Conservation (phyloP, 805 yeast species). For the Barnettozyma californica region DNA sequence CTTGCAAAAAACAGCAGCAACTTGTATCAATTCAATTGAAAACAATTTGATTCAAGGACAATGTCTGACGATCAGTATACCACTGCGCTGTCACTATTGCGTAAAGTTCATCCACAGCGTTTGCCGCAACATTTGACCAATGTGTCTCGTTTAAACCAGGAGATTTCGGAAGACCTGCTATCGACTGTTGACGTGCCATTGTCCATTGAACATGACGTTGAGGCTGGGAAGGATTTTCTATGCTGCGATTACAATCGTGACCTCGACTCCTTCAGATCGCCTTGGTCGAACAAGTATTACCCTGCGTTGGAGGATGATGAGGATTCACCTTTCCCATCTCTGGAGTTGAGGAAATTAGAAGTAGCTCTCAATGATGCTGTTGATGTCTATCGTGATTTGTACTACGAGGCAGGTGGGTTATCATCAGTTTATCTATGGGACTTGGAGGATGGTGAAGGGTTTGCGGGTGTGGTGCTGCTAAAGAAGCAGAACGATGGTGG, state of each 20-base stretch:
- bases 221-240: conserved; percentile 57
- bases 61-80: conserved; percentile 47
- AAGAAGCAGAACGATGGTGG: conserved; percentile 56
- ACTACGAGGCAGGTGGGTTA: conserved; percentile 85
- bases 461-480: conserved; percentile 88
- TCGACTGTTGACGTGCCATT: conserved; percentile 87
- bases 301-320: conserved; percentile 48
- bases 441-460: conserved; percentile 42
- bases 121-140: conserved; percentile 40
- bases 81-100: conserved; percentile 71
- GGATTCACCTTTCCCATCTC: conserved; percentile 75
- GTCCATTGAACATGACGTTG: conserved; percentile 29
- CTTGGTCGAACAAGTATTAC: conserved; percentile 77
- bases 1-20: too few species aligned
- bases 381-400: conserved; percentile 87
- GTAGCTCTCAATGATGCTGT: conserved; percentile 81
- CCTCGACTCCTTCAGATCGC: conserved; percentile 87
- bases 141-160: conserved; percentile 43
- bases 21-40: too few species aligned
- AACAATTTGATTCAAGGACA: neutral
- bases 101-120: conserved; percentile 68
- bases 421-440: conserved; percentile 93
- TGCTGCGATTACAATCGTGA: conserved; percentile 95
- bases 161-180: conserved; percentile 79
- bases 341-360: conserved; percentile 66